phyloP scores from a whole-genome alignment of 1,284 basidiomycete species.

The Agaricales sp. region DNA sequence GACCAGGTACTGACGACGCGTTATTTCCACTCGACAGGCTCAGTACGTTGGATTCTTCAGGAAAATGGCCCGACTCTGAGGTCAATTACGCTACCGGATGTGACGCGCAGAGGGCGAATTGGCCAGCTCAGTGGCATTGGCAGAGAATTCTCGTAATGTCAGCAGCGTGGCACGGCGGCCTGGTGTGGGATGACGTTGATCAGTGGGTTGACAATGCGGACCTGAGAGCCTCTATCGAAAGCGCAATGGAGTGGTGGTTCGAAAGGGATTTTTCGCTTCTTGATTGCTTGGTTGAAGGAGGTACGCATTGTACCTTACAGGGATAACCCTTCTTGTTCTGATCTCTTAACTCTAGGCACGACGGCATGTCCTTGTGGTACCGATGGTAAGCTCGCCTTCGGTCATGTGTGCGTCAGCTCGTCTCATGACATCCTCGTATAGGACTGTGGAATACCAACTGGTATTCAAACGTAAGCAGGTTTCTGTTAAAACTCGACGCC shows the following conservation, averaged over 20 bases:
- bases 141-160: slow-evolving; percentile 26
- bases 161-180: slow-evolving; percentile 30
- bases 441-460: slow-evolving; percentile 42
- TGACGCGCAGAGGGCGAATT: slow-evolving; percentile 33
- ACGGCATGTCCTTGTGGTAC: slow-evolving; percentile 29
- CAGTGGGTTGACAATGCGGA: slow-evolving; percentile 20
- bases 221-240: slow-evolving; percentile 22
- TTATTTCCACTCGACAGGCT: not conserved
- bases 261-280: slow-evolving; percentile 29
- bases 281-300: slow-evolving; percentile 31
- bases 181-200: slow-evolving; percentile 12
- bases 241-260: slow-evolving; percentile 41
- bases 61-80: slow-evolving; percentile 32
- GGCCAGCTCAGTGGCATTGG: slow-evolving; percentile 40
- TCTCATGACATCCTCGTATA: not conserved
- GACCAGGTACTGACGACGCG: too few species aligned
- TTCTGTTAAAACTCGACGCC: not conserved
- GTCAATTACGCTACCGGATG: slow-evolving; percentile 37
- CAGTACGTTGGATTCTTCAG: slow-evolving; percentile 22
- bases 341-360: not conserved
- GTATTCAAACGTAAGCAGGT: slow-evolving; percentile 28
- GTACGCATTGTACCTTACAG: too few species aligned
- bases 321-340: not conserved
- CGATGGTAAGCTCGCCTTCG: slow-evolving; percentile 19
- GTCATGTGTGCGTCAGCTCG: not conserved